Evolutionary conservation across 2,329 filamentous ascomycete genomes (phyloP).

Genomic region (Periconia digitata): DNA sequence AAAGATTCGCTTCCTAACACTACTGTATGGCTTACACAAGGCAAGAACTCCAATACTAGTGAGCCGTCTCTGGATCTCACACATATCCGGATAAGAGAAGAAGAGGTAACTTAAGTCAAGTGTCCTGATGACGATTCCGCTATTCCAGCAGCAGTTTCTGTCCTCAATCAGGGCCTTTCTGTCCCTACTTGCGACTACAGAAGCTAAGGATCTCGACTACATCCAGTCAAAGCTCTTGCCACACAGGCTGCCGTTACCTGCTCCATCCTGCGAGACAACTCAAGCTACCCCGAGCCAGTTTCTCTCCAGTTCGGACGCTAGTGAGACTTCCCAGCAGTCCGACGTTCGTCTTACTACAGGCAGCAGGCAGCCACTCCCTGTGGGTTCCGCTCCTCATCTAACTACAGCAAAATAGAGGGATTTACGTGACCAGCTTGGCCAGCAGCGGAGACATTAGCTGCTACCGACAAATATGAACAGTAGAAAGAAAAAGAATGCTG

Average conservation of each 20-base stretch:
- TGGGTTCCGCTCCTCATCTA: not conserved
- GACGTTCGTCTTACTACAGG: constrained; percentile 1
- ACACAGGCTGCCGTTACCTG: constrained; percentile 9
- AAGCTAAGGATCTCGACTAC: constrained; percentile 11
- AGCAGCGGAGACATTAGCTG: constrained; percentile 4
- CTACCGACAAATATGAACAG: constrained; percentile 1
- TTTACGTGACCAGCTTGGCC: no score
- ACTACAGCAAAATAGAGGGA: no score
- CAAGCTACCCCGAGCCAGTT: constrained; percentile 5
- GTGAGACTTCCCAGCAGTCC: constrained; percentile 5
- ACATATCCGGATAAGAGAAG: constrained; percentile 9
- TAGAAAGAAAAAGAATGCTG: constrained; percentile 2
- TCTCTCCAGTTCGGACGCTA: not conserved
- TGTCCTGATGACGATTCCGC: constrained; percentile 8
- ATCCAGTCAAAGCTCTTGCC: constrained; percentile 11
- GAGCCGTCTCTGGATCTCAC: constrained; percentile 6
- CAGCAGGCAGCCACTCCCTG: constrained; percentile 5
- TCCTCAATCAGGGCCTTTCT: constrained; percentile 10
- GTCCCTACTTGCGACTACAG: constrained; percentile 9
- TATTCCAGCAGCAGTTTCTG: constrained; percentile 11
- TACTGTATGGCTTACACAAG: constrained; percentile 4
- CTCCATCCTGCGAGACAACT: constrained; percentile 4
- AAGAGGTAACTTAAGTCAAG: constrained; percentile 8
- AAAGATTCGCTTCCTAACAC: constrained; percentile 1
- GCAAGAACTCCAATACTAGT: constrained; percentile 3